A percentile compares a stretch with the other conserved stretches of the same genome.
Evolutionary conservation across 768 basidiomycete genomes (phyloP).

Genomic region (Xerocomellus intermedius): DNA sequence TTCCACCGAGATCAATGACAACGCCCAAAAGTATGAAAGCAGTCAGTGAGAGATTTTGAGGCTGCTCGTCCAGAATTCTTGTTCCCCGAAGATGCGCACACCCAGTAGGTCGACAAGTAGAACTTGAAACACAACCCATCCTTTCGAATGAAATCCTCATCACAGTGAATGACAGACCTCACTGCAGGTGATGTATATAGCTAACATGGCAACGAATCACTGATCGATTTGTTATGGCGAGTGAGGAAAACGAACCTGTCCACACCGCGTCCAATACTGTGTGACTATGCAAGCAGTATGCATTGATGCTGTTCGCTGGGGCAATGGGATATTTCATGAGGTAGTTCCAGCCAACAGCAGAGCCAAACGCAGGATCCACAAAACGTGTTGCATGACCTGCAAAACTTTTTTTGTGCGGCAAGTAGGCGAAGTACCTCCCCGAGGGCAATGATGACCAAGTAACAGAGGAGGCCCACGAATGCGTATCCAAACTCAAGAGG

Average conservation of each 20-base stretch:
- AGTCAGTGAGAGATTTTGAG: constrained; percentile 55
- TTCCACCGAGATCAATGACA: constrained; percentile 62
- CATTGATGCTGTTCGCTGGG: constrained; percentile 67
- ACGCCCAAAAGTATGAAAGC: constrained; percentile 23
- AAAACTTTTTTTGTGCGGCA: constrained; percentile 64
- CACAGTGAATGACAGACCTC: background rate
- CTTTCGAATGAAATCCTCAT: background rate
- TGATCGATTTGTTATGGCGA: background rate
- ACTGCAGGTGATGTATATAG: background rate
- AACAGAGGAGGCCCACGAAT: constrained; percentile 59
- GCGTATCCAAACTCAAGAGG: constrained; percentile 50
- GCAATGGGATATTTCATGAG: constrained; percentile 64
- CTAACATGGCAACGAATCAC: background rate
- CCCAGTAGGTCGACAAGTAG: constrained; percentile 52
- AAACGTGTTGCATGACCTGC: constrained; percentile 66
- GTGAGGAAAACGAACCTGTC: constrained; percentile 7
- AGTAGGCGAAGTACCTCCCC: constrained; percentile 39
- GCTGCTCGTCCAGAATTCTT: constrained; percentile 73
- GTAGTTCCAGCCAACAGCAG: constrained; percentile 52
- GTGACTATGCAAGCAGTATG: constrained; percentile 35
- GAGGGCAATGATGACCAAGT: constrained; percentile 56
- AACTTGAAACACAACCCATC: background rate
- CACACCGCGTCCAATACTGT: constrained; percentile 3
- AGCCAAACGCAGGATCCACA: constrained; percentile 67
- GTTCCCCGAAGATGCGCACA: constrained; percentile 67